Evolutionary conservation across 345 rosid species (phyloP), one percentile per base, ranked within the genome.

Genomic region (Lagerstroemia speciosa): DNA sequence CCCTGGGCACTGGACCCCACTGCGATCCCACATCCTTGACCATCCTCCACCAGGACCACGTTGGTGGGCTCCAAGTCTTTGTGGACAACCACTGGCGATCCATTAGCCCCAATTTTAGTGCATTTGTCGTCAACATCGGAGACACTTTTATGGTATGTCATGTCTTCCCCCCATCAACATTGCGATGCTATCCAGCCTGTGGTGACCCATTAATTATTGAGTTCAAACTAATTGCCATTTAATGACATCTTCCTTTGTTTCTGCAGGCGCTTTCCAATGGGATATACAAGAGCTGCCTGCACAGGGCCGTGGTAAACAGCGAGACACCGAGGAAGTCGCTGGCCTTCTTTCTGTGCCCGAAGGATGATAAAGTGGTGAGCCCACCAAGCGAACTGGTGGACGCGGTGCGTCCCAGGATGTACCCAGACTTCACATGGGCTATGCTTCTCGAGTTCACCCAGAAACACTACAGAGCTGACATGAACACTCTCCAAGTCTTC

Each of bases 11-110:
- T 22, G 99, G 99, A 5, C 99, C 99, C 81, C 99, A 95, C 73
- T 90, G 99, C 46, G 99, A 95, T 78, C 99, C 99, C 41, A 90
- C 98, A 45, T 95, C 99, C 64, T 77, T 95, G 77, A 95, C 99
- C 55, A 95, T 95, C 71, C 98, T 95, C 40, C 99, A 95, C 73
- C 99, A 95, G 76, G 99, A 88, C 72, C 87, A 83, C 74, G 96
- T 95, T 40, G 93, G 84, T 29, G 99, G 99, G 41, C 98, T 95
- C 68, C 98, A 95, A 79, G 98, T 95, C 69, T 92, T 85, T 53
- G 89, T 85, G 6, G 97, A 95, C 81, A 71, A 86, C 52, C 77
- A 90, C 77, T 95, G 98, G 99, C 88, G 78, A 14, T 82, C 90
- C 3, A 77, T 95, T 71, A 74, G 61, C 70, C 99, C 99, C 0